Evolutionary conservation across 495 filamentous ascomycete genomes (phyloP), one percentile per base, ranked within the genome.

Genomic region (Xylaria grammica): DNA sequence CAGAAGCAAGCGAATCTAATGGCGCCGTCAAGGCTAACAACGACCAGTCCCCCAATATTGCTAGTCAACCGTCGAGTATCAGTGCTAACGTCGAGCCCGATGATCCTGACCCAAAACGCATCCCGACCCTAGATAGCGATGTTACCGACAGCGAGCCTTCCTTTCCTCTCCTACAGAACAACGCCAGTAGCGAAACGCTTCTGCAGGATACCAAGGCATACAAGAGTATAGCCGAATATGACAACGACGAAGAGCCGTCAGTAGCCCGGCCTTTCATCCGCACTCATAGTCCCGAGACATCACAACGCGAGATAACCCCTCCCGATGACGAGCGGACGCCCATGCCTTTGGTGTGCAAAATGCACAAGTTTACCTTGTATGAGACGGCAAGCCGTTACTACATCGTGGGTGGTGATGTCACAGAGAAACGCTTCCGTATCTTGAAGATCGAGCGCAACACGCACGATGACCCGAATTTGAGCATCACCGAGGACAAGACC

Each of bases 311-410:
- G 56, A 46, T 74, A 4, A 70, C 72, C 0, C 69, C 68, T 36
- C 72, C 65, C 29, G 67, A 68, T 30, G 83, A 87, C 62, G 87
- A 89, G 63, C 84, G 84, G 53, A 81, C 84, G 29, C 84, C 87
- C 22, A 88, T 90, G 63, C 89, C 90, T 44, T 84, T 88, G 8
- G 84, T 92, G 34, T 87, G 88, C 75, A 90, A 91, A 67, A 96
- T 99, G 91, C 92, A 97, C 81, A 93, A 92, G 69, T 97, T 96
- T 76, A 94, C 91, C 2, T 79, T 99, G 36, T 98, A 98, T 75
- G 94, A 98, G 79, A 99, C 95, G 2, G 88, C 91, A 1, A 92
- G 88, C 40, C 85, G 93, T 68, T 98, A 91, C 74, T 98, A 97
- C 75, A 88, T 99, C 67, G 91, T 98, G 32, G 95, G 96, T 11